Evolutionary conservation across 305 asterid genomes (phyloP), one percentile per base, ranked within the genome.

Genomic region (Solanum aculeatissimum): DNA sequence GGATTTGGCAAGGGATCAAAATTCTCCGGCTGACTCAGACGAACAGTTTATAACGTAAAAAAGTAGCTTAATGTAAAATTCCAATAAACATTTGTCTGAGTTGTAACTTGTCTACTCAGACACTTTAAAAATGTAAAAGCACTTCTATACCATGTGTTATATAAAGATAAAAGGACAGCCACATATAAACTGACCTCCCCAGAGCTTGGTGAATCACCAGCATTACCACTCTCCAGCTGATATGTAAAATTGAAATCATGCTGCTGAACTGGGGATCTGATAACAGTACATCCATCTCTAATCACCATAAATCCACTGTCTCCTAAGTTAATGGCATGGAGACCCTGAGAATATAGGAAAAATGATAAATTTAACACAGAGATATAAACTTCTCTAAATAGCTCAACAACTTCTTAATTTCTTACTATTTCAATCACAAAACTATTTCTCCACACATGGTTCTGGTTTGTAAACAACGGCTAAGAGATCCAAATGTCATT

Each of bases 281-380:
- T 92, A 81, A 97, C 97, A 15, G 97, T 97, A 84, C 92, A 88
- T 65, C 99, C 99, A 51, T 93, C 98, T 90, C 99, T 91, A 40
- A 95, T 91, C 83, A 97, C 99, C 94, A 95, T 90, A 86, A 97
- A 97, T 70, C 99, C 99, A 84, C 99, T 97, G 84, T 97, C 98
- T 79, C 99, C 99, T 65, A 97, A 86, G 91, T 97, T 97, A 77
- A 95, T 88, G 85, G 98, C 99, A 85, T 92, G 92, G 84, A 97
- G 96, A 84, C 97, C 97, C 99, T 96, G 86, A 88, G 47, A 78
- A 53, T 66, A 78, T 6, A 78, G 32, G 54, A 0, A 53, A 16
- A 53, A 78, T 35, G 66, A 53, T 29, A 51, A 78, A 11, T 53
- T 78, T 11, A 78, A 54, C 66, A 78, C 12, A 3, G 35, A 53